Percentiles rank a stretch among this genome's conserved stretches.
Evolutionary conservation across 495 filamentous ascomycete genomes (phyloP).

Genomic region (Penicillium cosmopolitanum): DNA sequence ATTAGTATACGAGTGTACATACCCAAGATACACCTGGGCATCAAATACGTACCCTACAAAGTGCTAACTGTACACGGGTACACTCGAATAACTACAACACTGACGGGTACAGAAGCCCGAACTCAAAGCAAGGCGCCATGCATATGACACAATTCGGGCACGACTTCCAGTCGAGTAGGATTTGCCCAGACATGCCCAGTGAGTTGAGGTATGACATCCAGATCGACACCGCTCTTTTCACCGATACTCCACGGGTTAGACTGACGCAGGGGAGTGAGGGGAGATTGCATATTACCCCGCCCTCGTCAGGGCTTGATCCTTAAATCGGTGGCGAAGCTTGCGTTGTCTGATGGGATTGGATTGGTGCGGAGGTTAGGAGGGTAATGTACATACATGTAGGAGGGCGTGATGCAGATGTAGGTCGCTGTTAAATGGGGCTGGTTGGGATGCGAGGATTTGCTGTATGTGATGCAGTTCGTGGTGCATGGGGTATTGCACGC

Average conservation of each 20-base stretch:
- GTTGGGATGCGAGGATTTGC: neutral
- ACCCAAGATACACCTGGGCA: too few relatives aligned
- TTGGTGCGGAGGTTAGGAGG: constrained; percentile 1
- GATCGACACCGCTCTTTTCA: constrained; percentile 1
- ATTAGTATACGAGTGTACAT: neutral
- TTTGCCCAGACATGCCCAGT: too few relatives aligned
- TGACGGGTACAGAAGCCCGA: too few relatives aligned
- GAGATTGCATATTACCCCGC: constrained; percentile 2
- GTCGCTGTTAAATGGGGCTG: neutral
- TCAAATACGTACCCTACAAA: too few relatives aligned
- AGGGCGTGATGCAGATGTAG: neutral
- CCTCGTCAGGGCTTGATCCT: neutral
- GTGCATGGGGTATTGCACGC: neutral
- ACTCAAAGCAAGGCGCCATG: too few relatives aligned
- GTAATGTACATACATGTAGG: neutral
- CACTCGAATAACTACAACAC: too few relatives aligned
- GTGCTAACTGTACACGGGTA: too few relatives aligned
- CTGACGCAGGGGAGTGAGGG: neutral
- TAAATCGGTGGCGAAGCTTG: neutral
- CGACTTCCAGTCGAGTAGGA: neutral
- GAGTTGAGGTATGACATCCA: neutral
- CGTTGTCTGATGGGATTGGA: neutral
- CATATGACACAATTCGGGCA: neutral
- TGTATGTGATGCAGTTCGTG: neutral
- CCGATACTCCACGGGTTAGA: neutral